Conservation (phyloP, 1,284 basidiomycete species). For the Sporisorium scitamineum region DNA sequence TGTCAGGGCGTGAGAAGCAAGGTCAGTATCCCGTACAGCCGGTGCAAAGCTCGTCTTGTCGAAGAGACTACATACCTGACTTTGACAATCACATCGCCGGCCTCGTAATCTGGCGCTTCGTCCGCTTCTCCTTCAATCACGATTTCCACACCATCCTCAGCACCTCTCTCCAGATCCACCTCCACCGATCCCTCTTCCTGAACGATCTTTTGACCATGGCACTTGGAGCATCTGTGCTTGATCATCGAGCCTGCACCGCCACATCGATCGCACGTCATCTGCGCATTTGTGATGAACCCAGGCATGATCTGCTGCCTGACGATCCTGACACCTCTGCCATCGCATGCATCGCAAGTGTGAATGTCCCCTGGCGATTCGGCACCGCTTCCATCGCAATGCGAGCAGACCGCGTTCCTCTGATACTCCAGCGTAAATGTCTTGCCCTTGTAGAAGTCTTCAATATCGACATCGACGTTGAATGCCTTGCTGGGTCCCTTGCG, state of each 20-base stretch:
- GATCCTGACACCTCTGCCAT: constrained; percentile 61
- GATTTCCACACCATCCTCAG: constrained; percentile 60
- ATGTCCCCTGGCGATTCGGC: constrained; percentile 64
- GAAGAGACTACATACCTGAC: constrained; percentile 41
- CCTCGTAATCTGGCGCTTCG: constrained; percentile 62
- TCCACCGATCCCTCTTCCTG: constrained; percentile 59
- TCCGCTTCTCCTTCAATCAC: constrained; percentile 64
- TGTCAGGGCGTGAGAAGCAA: background rate
- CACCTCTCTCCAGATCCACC: constrained; percentile 63
- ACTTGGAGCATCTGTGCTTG: constrained; percentile 55
- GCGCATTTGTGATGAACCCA: constrained; percentile 66
- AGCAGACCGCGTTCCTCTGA: constrained; percentile 63
- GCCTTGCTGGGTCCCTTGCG: constrained; percentile 63
- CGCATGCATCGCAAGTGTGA: constrained; percentile 61
- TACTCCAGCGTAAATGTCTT: constrained; percentile 57
- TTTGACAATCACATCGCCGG: constrained; percentile 66
- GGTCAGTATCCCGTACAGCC: background rate
- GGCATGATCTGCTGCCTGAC: constrained; percentile 69
- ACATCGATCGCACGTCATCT: constrained; percentile 62
- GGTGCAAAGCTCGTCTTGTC: background rate
- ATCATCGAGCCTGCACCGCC: constrained; percentile 62
- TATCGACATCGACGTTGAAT: constrained; percentile 61
- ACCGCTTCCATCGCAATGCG: constrained; percentile 65
- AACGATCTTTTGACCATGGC: constrained; percentile 61
- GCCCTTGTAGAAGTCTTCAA: constrained; percentile 65